phyloP scores from a whole-genome alignment of 352 stramenopile genomes.

The Phytophthora sp. region DNA sequence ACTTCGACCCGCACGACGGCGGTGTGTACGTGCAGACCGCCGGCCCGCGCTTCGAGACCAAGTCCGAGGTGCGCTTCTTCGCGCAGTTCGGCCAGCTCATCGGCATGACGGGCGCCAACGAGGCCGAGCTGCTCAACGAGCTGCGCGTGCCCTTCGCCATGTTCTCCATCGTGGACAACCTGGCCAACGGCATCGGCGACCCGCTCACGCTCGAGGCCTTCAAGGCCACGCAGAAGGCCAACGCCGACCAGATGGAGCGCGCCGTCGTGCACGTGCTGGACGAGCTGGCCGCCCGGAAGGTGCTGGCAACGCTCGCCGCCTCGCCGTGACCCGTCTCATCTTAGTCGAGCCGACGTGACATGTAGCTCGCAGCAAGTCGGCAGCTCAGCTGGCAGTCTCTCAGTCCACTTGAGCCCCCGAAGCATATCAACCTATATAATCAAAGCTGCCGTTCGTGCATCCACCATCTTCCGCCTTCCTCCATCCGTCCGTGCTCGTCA shows the following conservation, averaged over 20 bases:
- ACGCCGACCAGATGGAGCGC: conserved; percentile 69
- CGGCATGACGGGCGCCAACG: conserved; percentile 90
- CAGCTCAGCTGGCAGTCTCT: conserved; percentile 2
- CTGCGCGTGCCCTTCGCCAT: conserved; percentile 84
- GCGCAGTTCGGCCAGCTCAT: conserved; percentile 87
- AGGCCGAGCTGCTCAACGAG: conserved; percentile 88
- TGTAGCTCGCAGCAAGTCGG: background rate
- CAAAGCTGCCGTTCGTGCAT: background rate
- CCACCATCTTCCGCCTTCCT: background rate
- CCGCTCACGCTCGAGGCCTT: conserved; percentile 84
- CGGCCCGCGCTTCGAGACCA: conserved; percentile 90
- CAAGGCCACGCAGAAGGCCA: conserved; percentile 79
- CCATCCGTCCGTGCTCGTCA: no score
- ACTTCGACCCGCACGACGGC: conserved; percentile 67
- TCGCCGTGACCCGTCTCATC: no score
- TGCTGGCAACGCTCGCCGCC: conserved; percentile 34
- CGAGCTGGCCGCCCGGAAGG: conserved; percentile 44
- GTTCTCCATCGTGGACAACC: conserved; percentile 90
- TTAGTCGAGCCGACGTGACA: background rate
- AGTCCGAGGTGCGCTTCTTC: conserved; percentile 91
- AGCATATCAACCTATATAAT: conserved; percentile 10
- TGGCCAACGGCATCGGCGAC: conserved; percentile 86
- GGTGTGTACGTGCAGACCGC: conserved; percentile 89
- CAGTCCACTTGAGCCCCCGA: background rate
- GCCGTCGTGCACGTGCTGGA: conserved; percentile 67